Evolutionary conservation across 106 monocot genomes (phyloP), one percentile per base, ranked within the genome.

Genomic region (Dioscorea dumetorum): DNA sequence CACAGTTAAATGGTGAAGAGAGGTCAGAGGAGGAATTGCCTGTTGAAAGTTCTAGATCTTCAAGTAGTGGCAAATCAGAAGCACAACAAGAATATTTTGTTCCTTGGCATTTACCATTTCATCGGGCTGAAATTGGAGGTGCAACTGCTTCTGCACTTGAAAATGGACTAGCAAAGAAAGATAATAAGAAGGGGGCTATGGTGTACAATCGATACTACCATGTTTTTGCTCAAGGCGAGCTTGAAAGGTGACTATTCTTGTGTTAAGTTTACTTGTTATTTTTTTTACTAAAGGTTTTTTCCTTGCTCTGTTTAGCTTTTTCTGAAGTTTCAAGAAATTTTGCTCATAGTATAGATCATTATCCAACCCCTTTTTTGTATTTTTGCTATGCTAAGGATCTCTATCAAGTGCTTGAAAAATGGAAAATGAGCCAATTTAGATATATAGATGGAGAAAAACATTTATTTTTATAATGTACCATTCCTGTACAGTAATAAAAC

Each of bases 191-290:
- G 73, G 89, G 92, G 8, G 80, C 84, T 24, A 74, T 97, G 61
- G 97, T 97, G 16, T 97, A 92, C 69, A 92, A 83, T 70, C 86
- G 97, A 4, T 97, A 97, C 77, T 97, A 97, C 58, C 97, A 97
- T 84, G 92, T 97, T 4, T 97, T 97, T 81, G 84, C 61, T 70
- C 78, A 97, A 79, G 97, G 92, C 19, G 97, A 97, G 77, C 97
- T 97, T 76, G 80, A 87, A 77, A 91, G 97, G 97, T 97, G 75
- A 50, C 48, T 20, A 59, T 53, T 60, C 2, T 22, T 34, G 28
- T 15, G 18, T 33, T 56, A 35, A 51, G 22, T 56, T 41, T 41
- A 6, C 1, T 41, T 41, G 41, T 41, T 6, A 8, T 41, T 41
- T 41, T 41, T 41, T 5, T 10, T 28, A 28, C 3, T 3, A 28